phyloP scores from a whole-genome alignment of 1,284 basidiomycete species.

The Coriolopsis trogii region DNA sequence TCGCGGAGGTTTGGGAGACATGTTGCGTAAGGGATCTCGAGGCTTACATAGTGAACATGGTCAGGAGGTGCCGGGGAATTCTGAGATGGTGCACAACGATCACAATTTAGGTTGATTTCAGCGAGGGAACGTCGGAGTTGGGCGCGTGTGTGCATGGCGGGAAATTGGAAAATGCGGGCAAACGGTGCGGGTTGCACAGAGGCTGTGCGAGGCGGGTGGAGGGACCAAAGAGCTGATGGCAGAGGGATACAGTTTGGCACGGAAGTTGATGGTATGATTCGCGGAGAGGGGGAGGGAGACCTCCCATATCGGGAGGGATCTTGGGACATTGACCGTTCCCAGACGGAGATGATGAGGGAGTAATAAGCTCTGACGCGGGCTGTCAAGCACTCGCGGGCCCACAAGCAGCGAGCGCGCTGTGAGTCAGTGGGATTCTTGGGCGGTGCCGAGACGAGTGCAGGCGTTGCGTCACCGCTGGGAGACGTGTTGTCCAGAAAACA shows the following conservation, averaged over 20 bases:
- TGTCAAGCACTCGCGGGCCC: constrained; percentile 17
- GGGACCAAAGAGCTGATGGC: constrained; percentile 17
- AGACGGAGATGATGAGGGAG: constrained; percentile 16
- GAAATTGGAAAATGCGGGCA: constrained; percentile 13
- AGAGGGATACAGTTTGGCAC: constrained; percentile 15
- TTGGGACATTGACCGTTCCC: constrained; percentile 12
- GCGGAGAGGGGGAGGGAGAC: constrained; percentile 7
- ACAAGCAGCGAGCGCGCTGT: background rate
- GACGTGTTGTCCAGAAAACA: too few relatives aligned
- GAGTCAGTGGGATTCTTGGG: constrained; percentile 1
- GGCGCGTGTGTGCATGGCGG: constrained; percentile 6
- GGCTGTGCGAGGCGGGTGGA: constrained; percentile 18
- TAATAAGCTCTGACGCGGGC: constrained; percentile 22
- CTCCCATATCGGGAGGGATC: constrained; percentile 4
- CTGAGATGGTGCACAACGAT: constrained; percentile 18
- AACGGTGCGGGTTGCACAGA: constrained; percentile 7
- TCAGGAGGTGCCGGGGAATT: constrained; percentile 15
- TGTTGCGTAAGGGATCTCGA: constrained; percentile 19
- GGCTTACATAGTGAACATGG: constrained; percentile 12
- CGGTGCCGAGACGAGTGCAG: constrained; percentile 1
- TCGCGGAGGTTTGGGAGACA: constrained; percentile 13
- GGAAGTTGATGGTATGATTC: constrained; percentile 25
- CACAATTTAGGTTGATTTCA: constrained; percentile 23
- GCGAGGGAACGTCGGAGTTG: constrained; percentile 12
- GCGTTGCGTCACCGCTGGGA: background rate